phyloP scores from a whole-genome alignment of 768 basidiomycete species.

The Lactifluus echinatus region DNA sequence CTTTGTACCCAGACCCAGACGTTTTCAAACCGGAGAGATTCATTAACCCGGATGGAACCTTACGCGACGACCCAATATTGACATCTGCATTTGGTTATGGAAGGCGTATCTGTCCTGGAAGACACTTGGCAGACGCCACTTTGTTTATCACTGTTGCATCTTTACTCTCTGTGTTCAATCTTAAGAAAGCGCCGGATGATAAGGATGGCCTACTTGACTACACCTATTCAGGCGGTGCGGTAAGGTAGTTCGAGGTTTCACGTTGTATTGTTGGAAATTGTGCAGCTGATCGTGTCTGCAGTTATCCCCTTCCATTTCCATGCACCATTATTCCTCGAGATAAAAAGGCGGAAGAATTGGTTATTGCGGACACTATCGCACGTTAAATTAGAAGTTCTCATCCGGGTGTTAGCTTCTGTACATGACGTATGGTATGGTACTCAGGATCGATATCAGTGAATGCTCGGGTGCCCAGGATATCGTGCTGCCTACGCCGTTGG shows the following conservation, averaged over 20 bases:
- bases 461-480: no score
- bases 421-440: neutral
- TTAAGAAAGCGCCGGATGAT: neutral
- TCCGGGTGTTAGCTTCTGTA: neutral
- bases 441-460: no score
- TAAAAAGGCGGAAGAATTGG: neutral
- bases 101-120: conserved; percentile 19
- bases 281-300: neutral
- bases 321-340: conserved; percentile 4
- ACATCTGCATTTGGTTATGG: conserved; percentile 20
- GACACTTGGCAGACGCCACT: conserved; percentile 7
- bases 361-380: neutral
- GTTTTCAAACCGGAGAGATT: conserved; percentile 6
- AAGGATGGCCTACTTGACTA: neutral
- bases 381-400: neutral
- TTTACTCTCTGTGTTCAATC: conserved; percentile 3
- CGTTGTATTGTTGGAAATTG: neutral
- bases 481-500: no score
- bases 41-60: neutral
- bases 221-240: neutral
- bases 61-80: neutral
- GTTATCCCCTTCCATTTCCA: neutral
- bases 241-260: no score
- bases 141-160: conserved; percentile 6
- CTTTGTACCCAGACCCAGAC: neutral